phyloP scores from a whole-genome alignment of 768 basidiomycete genomes.

The Filobasidium floriforme region DNA sequence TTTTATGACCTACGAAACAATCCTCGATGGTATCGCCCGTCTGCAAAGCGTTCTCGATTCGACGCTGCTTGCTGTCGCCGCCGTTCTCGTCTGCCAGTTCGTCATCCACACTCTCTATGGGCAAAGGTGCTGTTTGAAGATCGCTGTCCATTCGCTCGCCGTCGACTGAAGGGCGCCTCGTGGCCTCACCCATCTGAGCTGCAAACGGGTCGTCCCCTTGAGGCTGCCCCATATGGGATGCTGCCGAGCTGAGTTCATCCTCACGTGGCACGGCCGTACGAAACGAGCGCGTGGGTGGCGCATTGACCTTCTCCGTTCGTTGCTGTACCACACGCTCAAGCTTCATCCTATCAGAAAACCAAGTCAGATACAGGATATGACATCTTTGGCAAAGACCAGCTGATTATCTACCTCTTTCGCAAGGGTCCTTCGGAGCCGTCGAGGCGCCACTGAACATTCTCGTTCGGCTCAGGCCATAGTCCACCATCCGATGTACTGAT shows the following conservation, averaged over 20 bases:
- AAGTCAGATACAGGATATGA: conserved; percentile 12
- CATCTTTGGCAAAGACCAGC: neutral
- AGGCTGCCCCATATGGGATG: conserved; percentile 33
- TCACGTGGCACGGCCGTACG: conserved; percentile 38
- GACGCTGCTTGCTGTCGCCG: conserved; percentile 65
- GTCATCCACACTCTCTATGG: conserved; percentile 15
- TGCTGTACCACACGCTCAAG: conserved; percentile 54
- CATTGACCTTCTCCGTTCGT: conserved; percentile 50
- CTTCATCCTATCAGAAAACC: conserved; percentile 56
- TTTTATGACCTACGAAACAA: conserved; percentile 27
- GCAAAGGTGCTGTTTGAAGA: neutral
- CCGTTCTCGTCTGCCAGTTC: conserved; percentile 18
- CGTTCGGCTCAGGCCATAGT: conserved; percentile 61
- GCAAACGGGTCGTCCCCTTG: conserved; percentile 45
- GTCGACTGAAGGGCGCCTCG: conserved; percentile 24
- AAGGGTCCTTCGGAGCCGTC: conserved; percentile 90
- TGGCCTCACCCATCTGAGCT: conserved; percentile 34
- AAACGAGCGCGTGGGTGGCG: conserved; percentile 44
- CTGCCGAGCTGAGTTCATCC: conserved; percentile 41
- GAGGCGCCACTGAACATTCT: conserved; percentile 59
- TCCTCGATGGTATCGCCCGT: conserved; percentile 82
- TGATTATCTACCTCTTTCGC: conserved; percentile 60
- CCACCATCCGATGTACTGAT: conserved; percentile 68
- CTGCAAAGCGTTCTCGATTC: conserved; percentile 77
- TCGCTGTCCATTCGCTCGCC: neutral